Conservation (phyloP, 2,329 filamentous ascomycete genomes). For the Sporothrix globosa region DNA sequence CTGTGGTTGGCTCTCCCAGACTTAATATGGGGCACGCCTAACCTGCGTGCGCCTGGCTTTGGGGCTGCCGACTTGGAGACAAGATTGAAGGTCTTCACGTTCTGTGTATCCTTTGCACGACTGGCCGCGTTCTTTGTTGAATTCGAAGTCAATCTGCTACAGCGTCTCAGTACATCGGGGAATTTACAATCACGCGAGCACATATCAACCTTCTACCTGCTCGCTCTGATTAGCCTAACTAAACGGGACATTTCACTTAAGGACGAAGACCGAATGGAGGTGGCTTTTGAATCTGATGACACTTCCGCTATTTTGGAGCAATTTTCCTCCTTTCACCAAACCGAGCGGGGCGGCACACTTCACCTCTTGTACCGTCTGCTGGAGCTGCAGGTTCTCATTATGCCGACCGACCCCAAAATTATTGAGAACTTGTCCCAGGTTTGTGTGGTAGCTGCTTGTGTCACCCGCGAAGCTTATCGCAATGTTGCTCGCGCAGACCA, state of each 20-base stretch:
- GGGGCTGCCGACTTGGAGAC: slow-evolving; percentile 37
- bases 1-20: slow-evolving; percentile 61
- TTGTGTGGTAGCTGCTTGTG: slow-evolving; percentile 44
- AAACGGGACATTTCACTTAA: slow-evolving; percentile 35
- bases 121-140: slow-evolving; percentile 57
- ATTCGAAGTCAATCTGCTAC: slow-evolving; percentile 51
- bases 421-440: slow-evolving; percentile 50
- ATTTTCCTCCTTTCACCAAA: slow-evolving; percentile 46
- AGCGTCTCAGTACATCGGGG: slow-evolving; percentile 38
- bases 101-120: slow-evolving; percentile 51
- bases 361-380: slow-evolving; percentile 49
- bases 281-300: slow-evolving; percentile 37
- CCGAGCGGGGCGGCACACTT: slow-evolving; percentile 48
- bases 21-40: slow-evolving; percentile 46
- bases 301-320: slow-evolving; percentile 49
- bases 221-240: slow-evolving; percentile 48
- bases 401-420: slow-evolving; percentile 53
- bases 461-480: slow-evolving; percentile 42
- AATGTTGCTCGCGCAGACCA: slow-evolving; percentile 35
- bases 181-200: slow-evolving; percentile 46
- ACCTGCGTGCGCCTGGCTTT: slow-evolving; percentile 32
- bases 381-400: slow-evolving; percentile 46
- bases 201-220: slow-evolving; percentile 52
- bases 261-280: slow-evolving; percentile 40
- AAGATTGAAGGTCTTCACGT: slow-evolving; percentile 43